Evolutionary conservation across 306 rosid species (phyloP).

Genomic region (Vigna trinervia): DNA sequence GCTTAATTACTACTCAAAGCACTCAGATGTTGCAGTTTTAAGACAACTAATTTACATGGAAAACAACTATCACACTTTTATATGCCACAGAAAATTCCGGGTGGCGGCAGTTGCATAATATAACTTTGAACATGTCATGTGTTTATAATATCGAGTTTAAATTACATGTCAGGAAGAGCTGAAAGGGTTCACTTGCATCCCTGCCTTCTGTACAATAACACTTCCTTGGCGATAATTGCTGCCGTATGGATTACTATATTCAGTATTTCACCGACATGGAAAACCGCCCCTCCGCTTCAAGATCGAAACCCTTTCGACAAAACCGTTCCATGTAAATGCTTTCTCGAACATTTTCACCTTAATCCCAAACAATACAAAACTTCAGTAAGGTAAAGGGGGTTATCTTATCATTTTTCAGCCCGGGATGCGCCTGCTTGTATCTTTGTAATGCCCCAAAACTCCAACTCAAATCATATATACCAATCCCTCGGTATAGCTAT

Average conservation of each 20-base stretch:
- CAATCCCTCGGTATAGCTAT: slow-evolving; percentile 57
- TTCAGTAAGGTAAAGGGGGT: slow-evolving; percentile 74
- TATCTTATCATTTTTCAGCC: slow-evolving; percentile 81
- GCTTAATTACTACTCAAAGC: neutral
- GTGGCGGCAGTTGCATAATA: slow-evolving; percentile 42
- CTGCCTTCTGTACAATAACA: slow-evolving; percentile 70
- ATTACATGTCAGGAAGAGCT: slow-evolving; percentile 82
- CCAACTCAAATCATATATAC: slow-evolving; percentile 58
- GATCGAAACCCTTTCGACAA: slow-evolving; percentile 71
- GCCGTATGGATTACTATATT: slow-evolving; percentile 51
- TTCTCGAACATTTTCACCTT: slow-evolving; percentile 53
- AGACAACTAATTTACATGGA: slow-evolving; percentile 46
- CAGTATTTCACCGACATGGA: slow-evolving; percentile 52
- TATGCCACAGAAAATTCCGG: slow-evolving; percentile 53
- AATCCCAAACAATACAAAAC: slow-evolving; percentile 72
- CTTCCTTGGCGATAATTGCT: slow-evolving; percentile 46
- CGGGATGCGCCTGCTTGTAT: slow-evolving; percentile 68
- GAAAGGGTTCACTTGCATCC: slow-evolving; percentile 74
- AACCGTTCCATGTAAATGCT: slow-evolving; percentile 80
- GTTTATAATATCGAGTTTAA: slow-evolving; percentile 57
- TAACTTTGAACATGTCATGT: slow-evolving; percentile 41
- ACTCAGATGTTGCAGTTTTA: slow-evolving; percentile 21
- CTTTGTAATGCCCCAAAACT: slow-evolving; percentile 60
- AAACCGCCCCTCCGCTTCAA: slow-evolving; percentile 48
- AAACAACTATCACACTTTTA: slow-evolving; percentile 48